Conservation (phyloP, 805 yeast species). For the Barnettozyma salicaria region DNA sequence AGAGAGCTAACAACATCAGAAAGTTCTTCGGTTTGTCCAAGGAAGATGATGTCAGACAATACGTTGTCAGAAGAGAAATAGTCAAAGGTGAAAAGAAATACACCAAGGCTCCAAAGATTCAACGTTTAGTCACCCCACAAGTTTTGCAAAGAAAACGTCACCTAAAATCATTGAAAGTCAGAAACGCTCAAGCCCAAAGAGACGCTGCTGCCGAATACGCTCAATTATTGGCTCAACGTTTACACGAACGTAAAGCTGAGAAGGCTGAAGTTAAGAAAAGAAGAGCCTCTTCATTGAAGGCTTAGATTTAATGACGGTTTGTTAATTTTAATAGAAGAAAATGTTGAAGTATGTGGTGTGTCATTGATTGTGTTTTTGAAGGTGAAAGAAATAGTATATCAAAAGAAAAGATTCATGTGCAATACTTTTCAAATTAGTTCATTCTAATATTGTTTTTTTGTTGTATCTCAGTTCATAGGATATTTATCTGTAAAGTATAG, state of each 20-base stretch:
- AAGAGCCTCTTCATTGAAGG: slow-evolving; percentile 98
- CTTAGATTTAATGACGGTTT: slow-evolving; percentile 40
- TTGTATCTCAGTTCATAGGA: slow-evolving; percentile 9
- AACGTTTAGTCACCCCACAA: slow-evolving; percentile 99
- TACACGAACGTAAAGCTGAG: slow-evolving; percentile 97
- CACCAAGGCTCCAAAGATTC: slow-evolving; percentile 99
- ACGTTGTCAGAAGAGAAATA: slow-evolving; percentile 97
- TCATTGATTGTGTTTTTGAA: slow-evolving; percentile 2
- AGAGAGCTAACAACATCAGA: slow-evolving; percentile 99
- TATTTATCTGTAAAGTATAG: slow-evolving; percentile 12
- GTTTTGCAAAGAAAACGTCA: slow-evolving; percentile 99
- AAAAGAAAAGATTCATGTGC: slow-evolving; percentile 6
- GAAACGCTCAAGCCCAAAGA: slow-evolving; percentile 97
- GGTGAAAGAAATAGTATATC: slow-evolving; percentile 4
- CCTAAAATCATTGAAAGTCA: slow-evolving; percentile 86
- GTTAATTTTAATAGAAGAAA: slow-evolving; percentile 1
- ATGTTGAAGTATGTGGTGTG: not conserved
- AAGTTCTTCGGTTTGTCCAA: slow-evolving; percentile 96
- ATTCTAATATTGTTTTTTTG: slow-evolving; percentile 5
- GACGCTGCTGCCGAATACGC: slow-evolving; percentile 99
- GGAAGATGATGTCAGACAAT: slow-evolving; percentile 85
- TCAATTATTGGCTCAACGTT: slow-evolving; percentile 95
- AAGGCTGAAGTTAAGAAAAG: slow-evolving; percentile 98
- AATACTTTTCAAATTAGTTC: slow-evolving; percentile 7
- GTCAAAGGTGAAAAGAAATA: slow-evolving; percentile 96